These are phyloP conservation scores for Ceratocystis eucalypticola DNA, from an alignment of 2,329 filamentous ascomycete genomes.

Conservation along the genomic window DNA sequence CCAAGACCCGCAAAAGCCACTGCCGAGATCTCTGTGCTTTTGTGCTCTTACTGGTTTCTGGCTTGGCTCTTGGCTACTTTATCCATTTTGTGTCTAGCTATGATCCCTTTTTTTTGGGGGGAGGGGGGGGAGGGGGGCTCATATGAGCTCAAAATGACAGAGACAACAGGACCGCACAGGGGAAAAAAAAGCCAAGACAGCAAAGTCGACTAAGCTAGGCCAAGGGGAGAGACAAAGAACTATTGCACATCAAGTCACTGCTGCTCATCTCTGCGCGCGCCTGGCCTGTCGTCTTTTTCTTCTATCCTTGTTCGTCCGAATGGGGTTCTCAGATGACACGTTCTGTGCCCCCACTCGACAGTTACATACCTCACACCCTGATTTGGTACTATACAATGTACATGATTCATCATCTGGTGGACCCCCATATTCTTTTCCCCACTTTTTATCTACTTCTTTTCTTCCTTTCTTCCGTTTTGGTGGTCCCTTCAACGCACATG, in stretches of 20 bases:
- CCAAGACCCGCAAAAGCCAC: slow-evolving; percentile 1
- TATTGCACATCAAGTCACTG: neutral
- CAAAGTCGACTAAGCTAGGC: neutral
- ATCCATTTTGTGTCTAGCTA: neutral
- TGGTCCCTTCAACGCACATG: neutral
- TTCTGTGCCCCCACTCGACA: slow-evolving; percentile 5
- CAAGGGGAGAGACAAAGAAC: neutral
- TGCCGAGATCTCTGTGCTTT: slow-evolving; percentile 4
- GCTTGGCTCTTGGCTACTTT: neutral
- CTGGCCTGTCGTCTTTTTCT: neutral
- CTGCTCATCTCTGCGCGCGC: neutral
- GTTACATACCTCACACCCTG: neutral
- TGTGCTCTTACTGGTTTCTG: neutral
- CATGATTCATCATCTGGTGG: neutral
- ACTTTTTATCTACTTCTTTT: slow-evolving; percentile 4
- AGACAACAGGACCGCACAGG: neutral
- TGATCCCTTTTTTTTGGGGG: neutral
- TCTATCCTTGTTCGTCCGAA: neutral
- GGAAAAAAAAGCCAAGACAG: neutral
- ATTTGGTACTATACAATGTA: neutral
- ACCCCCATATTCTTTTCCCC: neutral
- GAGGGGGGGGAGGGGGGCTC: neutral
- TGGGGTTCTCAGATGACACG: slow-evolving; percentile 4
- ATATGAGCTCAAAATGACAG: neutral
- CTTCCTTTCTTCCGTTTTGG: slow-evolving; percentile 15